Evolutionary conservation across 805 yeast species (phyloP).

Genomic region (Yarrowia divulgata): DNA sequence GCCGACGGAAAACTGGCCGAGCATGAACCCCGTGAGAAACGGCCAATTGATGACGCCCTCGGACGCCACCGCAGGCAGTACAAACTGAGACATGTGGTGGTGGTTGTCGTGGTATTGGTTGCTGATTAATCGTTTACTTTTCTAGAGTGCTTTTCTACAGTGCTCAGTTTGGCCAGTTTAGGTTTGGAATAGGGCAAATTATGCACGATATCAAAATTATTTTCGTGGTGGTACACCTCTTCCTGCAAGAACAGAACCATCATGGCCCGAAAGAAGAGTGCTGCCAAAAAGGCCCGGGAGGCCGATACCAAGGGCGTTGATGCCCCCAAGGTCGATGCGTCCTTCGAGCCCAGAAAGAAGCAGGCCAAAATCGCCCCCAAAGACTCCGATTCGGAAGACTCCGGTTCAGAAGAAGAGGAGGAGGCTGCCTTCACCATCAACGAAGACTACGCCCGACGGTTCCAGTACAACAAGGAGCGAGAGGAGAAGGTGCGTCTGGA

Average conservation of each 20-base stretch:
- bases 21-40: slow-evolving; percentile 46
- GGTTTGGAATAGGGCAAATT: slow-evolving; percentile 20
- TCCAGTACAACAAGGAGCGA: slow-evolving; percentile 49
- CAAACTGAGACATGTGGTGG: slow-evolving; percentile 20
- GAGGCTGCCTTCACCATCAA: slow-evolving; percentile 41
- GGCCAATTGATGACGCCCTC: slow-evolving; percentile 39
- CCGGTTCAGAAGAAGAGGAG: slow-evolving; percentile 41
- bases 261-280: slow-evolving; percentile 90
- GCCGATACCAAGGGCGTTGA: slow-evolving; percentile 42
- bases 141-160: background rate
- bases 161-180: background rate
- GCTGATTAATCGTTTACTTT: slow-evolving; percentile 5
- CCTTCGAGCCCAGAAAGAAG: slow-evolving; percentile 45
- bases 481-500: slow-evolving; percentile 47
- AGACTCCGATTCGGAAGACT: slow-evolving; percentile 41
- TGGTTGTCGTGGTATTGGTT: background rate
- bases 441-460: slow-evolving; percentile 47
- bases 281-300: slow-evolving; percentile 72
- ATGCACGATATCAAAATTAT: slow-evolving; percentile 38
- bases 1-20: slow-evolving; percentile 55
- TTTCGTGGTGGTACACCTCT: background rate
- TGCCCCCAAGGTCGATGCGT: slow-evolving; percentile 3
- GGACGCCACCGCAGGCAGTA: slow-evolving; percentile 27
- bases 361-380: background rate
- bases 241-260: background rate